These are phyloP conservation scores for Cantharellus anzutake DNA, from an alignment of 768 basidiomycete species.

Conservation along the genomic window DNA sequence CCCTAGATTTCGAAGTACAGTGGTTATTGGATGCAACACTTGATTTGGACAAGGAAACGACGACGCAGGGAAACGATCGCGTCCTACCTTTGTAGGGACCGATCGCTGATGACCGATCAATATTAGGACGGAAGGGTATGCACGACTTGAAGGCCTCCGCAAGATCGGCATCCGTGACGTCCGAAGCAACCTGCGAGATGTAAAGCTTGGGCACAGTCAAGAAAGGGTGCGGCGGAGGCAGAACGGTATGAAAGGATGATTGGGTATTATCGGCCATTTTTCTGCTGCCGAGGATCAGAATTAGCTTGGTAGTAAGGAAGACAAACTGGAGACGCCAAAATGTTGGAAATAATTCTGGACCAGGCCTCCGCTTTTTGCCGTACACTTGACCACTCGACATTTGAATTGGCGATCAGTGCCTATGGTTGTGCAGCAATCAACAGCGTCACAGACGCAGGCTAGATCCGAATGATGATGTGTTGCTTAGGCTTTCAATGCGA, in stretches of 20 bases:
- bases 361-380: no score
- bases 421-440: no score
- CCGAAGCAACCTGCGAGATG: slow-evolving; percentile 57
- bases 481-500: no score
- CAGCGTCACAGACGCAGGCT: no score
- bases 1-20: slow-evolving; percentile 22
- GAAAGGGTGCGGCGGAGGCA: slow-evolving; percentile 39
- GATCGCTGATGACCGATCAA: slow-evolving; percentile 37
- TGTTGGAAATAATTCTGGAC: no score
- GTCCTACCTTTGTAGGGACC: slow-evolving; percentile 20
- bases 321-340: no score
- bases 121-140: slow-evolving; percentile 66
- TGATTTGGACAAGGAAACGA: neutral
- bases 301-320: no score
- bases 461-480: no score
- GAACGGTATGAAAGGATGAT: neutral
- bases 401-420: no score
- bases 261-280: neutral
- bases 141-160: slow-evolving; percentile 55
- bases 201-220: slow-evolving; percentile 68
- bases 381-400: no score
- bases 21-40: neutral
- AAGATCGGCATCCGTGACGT: slow-evolving; percentile 57
- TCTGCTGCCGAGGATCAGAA: neutral
- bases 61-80: neutral